Base-by-base conservation (phyloP, 768 basidiomycete species). In the Boletus rubescentipes region DNA sequence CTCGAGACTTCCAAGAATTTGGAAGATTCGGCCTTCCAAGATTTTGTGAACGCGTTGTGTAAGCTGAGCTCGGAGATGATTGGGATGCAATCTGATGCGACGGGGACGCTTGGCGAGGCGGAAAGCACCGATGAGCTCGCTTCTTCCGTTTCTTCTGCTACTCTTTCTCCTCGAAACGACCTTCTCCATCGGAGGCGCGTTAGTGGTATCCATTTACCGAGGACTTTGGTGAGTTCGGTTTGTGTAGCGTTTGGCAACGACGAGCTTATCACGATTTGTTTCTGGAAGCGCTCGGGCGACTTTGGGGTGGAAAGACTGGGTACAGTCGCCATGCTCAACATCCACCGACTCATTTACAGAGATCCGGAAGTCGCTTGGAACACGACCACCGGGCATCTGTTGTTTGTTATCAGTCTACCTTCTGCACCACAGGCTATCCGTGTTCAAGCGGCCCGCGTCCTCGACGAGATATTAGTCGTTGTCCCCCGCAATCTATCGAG, bases 291-390 rank as follows among this genome's bases (percentile, higher is more conserved):
- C n/a, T 81, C 89, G 0, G 91, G 91, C 0, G 96, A 99, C 58
- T 98, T 97, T 73, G 91, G 93, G n/a, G 86, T 98, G 52, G 82
- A 82, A 54, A 92, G 91, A 65, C 74, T 98, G 21, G 89, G 93
- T 9, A 81, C 83, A 1, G 86, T 96, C 10, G 80, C 87, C 0
- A 77, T 85, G 60, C 78, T 91, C 49, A 99, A 98, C 64, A 86
- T 97, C 23, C 85, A 91, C 65, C 85, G 96, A 4, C 77, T 99
- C 16, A 86, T 97, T 44, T 88, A 87, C 57, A 81, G 87, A n/a
- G 79, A 87, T 11, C 85, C 91, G 0, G 85, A 87, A 12, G 74
- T 94, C 11, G 93, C 91, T 3, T 98, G 95, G 94, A 77, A 87
- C 49, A 78, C 85, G 9, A 85, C 88, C 48, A 93, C 89, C 0